A percentile compares a stretch with the other conserved stretches of the same genome.
Conservation (phyloP, 306 rosid genomes). For the Chamaecrista fasciculata region DNA sequence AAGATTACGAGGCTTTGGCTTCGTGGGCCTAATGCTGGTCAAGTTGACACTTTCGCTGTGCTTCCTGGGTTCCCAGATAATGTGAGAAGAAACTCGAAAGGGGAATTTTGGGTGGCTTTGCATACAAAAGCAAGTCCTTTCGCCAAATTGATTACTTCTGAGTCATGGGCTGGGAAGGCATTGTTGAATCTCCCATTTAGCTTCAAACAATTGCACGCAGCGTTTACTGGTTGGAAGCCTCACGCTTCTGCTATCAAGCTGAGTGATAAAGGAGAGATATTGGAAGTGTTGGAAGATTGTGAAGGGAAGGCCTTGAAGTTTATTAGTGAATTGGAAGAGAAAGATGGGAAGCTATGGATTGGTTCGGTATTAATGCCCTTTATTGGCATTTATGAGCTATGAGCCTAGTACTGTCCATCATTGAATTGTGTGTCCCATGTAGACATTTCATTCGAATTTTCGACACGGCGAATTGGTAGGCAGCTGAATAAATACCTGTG, state of each 20-base stretch:
- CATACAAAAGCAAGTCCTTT: slow-evolving; percentile 61
- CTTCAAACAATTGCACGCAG: slow-evolving; percentile 55
- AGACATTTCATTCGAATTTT: too few species aligned
- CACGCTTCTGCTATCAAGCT: slow-evolving; percentile 67
- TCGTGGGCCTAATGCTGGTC: slow-evolving; percentile 71
- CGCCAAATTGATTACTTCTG: slow-evolving; percentile 42
- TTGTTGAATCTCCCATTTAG: slow-evolving; percentile 55
- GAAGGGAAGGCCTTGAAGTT: slow-evolving; percentile 69
- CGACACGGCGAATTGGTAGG: too few species aligned
- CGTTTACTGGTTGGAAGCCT: slow-evolving; percentile 61
- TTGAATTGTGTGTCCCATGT: background rate
- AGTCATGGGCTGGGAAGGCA: slow-evolving; percentile 54
- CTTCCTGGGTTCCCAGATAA: slow-evolving; percentile 90
- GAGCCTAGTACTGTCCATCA: background rate
- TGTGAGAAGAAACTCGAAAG: slow-evolving; percentile 63
- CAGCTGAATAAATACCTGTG: too few species aligned
- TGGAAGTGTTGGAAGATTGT: slow-evolving; percentile 72
- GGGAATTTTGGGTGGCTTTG: slow-evolving; percentile 86
- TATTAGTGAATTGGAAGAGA: slow-evolving; percentile 87
- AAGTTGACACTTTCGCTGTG: slow-evolving; percentile 52
- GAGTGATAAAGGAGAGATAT: slow-evolving; percentile 59
- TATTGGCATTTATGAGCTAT: slow-evolving; percentile 51
- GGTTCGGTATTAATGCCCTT: slow-evolving; percentile 84
- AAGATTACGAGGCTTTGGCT: slow-evolving; percentile 79
- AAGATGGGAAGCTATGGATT: slow-evolving; percentile 82